Evolutionary conservation across 352 stramenopile species (phyloP), one percentile per base, ranked within the genome.

Genomic region (Phytophthora meadii): DNA sequence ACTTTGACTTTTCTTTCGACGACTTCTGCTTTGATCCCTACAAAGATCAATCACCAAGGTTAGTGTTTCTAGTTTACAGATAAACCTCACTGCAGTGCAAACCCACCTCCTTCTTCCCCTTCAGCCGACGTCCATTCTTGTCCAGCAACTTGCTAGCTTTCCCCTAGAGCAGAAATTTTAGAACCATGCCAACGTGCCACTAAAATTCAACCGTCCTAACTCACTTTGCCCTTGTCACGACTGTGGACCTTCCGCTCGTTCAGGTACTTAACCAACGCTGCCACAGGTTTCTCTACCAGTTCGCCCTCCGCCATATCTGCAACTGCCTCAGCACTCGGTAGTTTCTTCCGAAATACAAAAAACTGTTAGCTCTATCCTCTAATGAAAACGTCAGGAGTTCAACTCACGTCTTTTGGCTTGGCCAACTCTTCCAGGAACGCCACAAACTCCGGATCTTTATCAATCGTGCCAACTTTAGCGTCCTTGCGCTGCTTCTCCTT

Each of bases 401-500:
- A 4, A 57, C 68, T 60, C 45, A 93, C 84, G 69, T 94, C 82
- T 50, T 87, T 81, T 0, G 82, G 81, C 64, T 85, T 87, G 32
- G 59, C 30, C 28, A 95, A 68, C 34, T 84, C 82, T 22, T 94
- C 82, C 51, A 95, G 58, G 61, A 94, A 94, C 17, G 78, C 79
- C 15, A 92, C 17, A 49, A 78, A 95, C 50, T 94, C 85, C 0
- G 81, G 72, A 48, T 95, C 87, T 27, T 77, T 73, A 36, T 92
- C 82, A 42, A 93, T 88, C 5, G 82, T 92, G 27, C 80, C 82
- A 17, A 80, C 62, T 61, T 95, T 95, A 24, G 81, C 72, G 58
- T 95, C 87, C 42, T 89, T 91, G 63, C 84, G 82, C 60, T 82
- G 76, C 49, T 94, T 95, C 50, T 95, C 85, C 12, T 85, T 79